A percentile compares a stretch with the other conserved stretches of the same genome.
Conservation (phyloP, 495 filamentous ascomycete genomes). For the Hypoxylon trugodes region DNA sequence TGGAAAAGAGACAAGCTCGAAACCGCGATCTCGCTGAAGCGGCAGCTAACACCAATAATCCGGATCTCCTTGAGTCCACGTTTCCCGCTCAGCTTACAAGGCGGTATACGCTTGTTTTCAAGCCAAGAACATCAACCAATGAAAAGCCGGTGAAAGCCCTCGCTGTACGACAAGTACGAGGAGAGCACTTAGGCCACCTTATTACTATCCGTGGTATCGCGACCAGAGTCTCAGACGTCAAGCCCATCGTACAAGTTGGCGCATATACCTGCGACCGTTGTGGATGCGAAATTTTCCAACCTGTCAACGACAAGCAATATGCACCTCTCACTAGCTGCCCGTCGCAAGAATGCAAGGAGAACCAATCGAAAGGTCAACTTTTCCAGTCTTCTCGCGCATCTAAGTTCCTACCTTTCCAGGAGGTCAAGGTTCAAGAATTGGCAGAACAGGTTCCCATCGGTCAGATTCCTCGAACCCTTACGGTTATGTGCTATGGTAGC, state of each 20-base stretch:
- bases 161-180: constrained; percentile 89
- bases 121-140: constrained; percentile 77
- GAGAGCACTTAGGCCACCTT: constrained; percentile 88
- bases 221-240: constrained; percentile 95
- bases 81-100: constrained; percentile 93
- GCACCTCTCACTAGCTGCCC: constrained; percentile 84
- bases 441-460: constrained; percentile 98
- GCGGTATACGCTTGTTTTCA: constrained; percentile 94
- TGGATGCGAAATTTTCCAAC: constrained; percentile 97
- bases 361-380: constrained; percentile 91
- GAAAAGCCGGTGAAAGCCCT: constrained; percentile 83
- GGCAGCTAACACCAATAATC: constrained; percentile 72
- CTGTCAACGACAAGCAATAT: constrained; percentile 89
- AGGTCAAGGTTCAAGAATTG: constrained; percentile 98
- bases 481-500: constrained; percentile 86
- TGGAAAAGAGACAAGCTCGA: constrained; percentile 86
- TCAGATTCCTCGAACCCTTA: constrained; percentile 91
- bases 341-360: constrained; percentile 85
- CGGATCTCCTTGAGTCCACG: constrained; percentile 64
- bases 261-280: constrained; percentile 97
- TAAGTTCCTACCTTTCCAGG: constrained; percentile 97
- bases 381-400: constrained; percentile 93
- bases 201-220: constrained; percentile 96
- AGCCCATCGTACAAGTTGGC: constrained; percentile 95
- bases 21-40: constrained; percentile 77